Evolutionary conservation across 2,329 filamentous ascomycete species (phyloP).

Genomic region (Domatiomyces catenatus): DNA sequence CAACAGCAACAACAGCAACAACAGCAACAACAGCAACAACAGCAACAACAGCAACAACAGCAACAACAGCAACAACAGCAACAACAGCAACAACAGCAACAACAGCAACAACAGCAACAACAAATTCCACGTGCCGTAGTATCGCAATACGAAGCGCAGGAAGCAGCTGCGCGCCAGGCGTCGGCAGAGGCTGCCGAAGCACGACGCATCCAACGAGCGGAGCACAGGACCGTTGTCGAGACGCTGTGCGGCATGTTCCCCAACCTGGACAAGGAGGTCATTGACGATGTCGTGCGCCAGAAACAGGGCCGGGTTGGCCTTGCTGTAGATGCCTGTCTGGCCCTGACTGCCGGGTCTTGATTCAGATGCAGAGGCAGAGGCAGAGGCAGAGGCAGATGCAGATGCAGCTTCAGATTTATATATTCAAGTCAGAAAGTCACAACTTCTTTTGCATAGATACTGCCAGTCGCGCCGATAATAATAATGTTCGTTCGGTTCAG

Average conservation of each 20-base stretch:
- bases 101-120: not conserved
- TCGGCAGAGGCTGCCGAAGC: slow-evolving; percentile 83
- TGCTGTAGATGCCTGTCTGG: slow-evolving; percentile 74
- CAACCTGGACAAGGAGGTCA: slow-evolving; percentile 80
- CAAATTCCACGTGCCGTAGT: slow-evolving; percentile 4
- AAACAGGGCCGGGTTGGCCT: slow-evolving; percentile 84
- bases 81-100: no score
- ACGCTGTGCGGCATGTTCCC: slow-evolving; percentile 95
- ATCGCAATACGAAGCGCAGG: slow-evolving; percentile 49
- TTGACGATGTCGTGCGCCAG: slow-evolving; percentile 89
- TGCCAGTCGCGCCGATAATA: no score
- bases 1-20: slow-evolving; percentile 18
- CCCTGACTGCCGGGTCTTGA: slow-evolving; percentile 37
- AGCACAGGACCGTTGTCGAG: slow-evolving; percentile 84
- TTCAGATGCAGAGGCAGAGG: not conserved
- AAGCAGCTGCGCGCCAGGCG: slow-evolving; percentile 77
- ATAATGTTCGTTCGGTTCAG: no score
- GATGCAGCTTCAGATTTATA: no score
- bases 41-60: slow-evolving; percentile 16
- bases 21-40: slow-evolving; percentile 9
- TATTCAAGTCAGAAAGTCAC: no score
- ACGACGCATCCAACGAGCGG: slow-evolving; percentile 61
- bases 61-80: slow-evolving; percentile 2
- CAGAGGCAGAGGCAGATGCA: no score
- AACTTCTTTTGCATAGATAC: no score